phyloP scores from a whole-genome alignment of 768 basidiomycete genomes.

The Peribolospora baueri region DNA sequence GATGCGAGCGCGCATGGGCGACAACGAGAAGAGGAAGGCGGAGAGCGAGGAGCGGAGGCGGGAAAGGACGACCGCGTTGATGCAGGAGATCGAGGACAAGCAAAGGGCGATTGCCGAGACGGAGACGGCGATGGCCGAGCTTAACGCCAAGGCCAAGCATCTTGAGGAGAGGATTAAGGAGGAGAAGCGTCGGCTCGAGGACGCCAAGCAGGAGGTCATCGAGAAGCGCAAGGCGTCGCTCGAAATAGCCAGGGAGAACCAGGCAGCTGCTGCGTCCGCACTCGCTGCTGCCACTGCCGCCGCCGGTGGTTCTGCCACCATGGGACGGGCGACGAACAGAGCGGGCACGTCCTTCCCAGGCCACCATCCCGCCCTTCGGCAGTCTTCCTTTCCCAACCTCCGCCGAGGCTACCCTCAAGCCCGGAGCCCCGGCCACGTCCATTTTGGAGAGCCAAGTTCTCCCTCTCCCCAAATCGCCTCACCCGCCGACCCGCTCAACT shows the following conservation, averaged over 20 bases:
- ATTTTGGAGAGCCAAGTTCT: too few species aligned
- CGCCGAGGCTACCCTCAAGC: too few species aligned
- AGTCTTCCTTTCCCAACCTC: too few species aligned
- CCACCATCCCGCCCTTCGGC: slow-evolving; percentile 8
- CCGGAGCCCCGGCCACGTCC: too few species aligned
- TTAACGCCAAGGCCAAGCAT: slow-evolving; percentile 27
- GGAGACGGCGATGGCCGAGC: slow-evolving; percentile 28
- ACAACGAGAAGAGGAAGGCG: slow-evolving; percentile 11
- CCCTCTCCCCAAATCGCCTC: too few species aligned
- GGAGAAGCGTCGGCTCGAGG: slow-evolving; percentile 43
- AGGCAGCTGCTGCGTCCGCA: slow-evolving; percentile 8
- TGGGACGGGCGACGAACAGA: background rate
- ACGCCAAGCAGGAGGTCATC: slow-evolving; percentile 47
- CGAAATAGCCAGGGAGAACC: slow-evolving; percentile 18
- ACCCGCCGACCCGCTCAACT: too few species aligned
- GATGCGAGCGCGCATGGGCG: slow-evolving; percentile 24
- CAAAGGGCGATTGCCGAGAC: slow-evolving; percentile 32
- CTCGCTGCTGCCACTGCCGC: slow-evolving; percentile 2
- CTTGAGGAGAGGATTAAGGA: slow-evolving; percentile 22
- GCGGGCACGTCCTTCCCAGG: slow-evolving; percentile 12
- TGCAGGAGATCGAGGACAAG: slow-evolving; percentile 32
- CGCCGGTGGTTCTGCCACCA: too few species aligned
- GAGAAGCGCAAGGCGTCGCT: slow-evolving; percentile 38
- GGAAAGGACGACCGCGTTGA: slow-evolving; percentile 34
- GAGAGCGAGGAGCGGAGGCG: slow-evolving; percentile 23